Percentiles rank a stretch among this genome's conserved stretches.
These are phyloP conservation scores for Podospora didyma DNA, from an alignment of 495 filamentous ascomycete species.

Conservation along the genomic window DNA sequence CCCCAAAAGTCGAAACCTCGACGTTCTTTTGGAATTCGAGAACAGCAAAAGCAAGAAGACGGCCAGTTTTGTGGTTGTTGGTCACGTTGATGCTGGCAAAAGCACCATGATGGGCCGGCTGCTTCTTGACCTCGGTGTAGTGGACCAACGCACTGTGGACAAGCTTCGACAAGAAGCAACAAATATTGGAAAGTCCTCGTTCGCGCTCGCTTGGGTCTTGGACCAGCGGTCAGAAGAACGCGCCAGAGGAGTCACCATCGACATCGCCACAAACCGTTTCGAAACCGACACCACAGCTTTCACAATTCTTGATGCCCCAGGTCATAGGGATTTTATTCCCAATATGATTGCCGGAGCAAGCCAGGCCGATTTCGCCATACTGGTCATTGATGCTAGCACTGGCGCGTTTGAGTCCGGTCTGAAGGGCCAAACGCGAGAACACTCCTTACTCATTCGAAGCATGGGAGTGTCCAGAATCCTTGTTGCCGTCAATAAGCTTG, in stretches of 20 bases:
- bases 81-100: conserved; percentile 96
- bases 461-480: conserved; percentile 87
- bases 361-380: conserved; percentile 92
- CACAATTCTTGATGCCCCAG: conserved; percentile 93
- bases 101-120: conserved; percentile 95
- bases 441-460: conserved; percentile 82
- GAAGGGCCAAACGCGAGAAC: conserved; percentile 91
- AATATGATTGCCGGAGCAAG: conserved; percentile 98
- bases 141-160: conserved; percentile 82
- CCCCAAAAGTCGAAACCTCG: conserved; percentile 78
- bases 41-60: conserved; percentile 71
- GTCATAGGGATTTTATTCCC: conserved; percentile 92
- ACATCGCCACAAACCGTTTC: conserved; percentile 92
- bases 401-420: conserved; percentile 92
- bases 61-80: conserved; percentile 95
- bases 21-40: conserved; percentile 78
- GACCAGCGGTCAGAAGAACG: conserved; percentile 88
- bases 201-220: conserved; percentile 93
- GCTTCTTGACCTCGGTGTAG: conserved; percentile 81
- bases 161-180: conserved; percentile 85
- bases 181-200: conserved; percentile 89
- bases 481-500: conserved; percentile 93
- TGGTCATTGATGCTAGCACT: conserved; percentile 85
- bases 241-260: conserved; percentile 88
- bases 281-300: conserved; percentile 81